phyloP scores from a whole-genome alignment of 2,329 filamentous ascomycete genomes.

The Rutstroemia sp. region DNA sequence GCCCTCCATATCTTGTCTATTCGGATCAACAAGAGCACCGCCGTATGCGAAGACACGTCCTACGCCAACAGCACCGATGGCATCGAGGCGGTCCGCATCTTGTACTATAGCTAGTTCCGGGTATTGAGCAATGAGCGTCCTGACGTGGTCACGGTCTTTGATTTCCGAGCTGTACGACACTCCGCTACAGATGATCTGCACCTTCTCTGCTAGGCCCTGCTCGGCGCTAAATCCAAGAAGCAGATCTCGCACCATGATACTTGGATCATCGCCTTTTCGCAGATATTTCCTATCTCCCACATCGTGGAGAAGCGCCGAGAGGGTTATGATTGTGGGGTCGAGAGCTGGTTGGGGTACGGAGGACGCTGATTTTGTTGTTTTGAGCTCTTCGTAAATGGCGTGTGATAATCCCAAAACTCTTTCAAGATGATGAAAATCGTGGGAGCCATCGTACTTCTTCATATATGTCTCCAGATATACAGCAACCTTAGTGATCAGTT shows the following conservation, averaged over 20 bases:
- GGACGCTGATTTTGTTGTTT: background rate
- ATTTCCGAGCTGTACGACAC: conserved; percentile 75
- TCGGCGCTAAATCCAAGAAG: conserved; percentile 50
- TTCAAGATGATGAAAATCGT: conserved; percentile 77
- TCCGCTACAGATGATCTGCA: conserved; percentile 66
- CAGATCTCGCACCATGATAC: conserved; percentile 40
- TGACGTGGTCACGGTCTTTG: conserved; percentile 51
- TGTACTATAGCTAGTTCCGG: conserved; percentile 81
- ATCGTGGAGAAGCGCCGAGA: conserved; percentile 74
- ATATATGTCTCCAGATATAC: conserved; percentile 39
- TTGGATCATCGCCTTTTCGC: conserved; percentile 11
- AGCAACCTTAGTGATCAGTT: too few relatives aligned
- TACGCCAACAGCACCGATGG: conserved; percentile 79
- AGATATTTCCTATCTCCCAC: conserved; percentile 78
- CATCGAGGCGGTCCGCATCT: conserved; percentile 88
- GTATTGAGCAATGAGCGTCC: conserved; percentile 50
- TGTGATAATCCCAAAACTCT: conserved; percentile 65
- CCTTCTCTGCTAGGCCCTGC: conserved; percentile 51
- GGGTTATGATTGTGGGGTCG: conserved; percentile 52
- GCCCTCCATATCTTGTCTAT: conserved; percentile 46
- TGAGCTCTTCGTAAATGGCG: conserved; percentile 30
- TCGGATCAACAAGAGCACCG: conserved; percentile 39
- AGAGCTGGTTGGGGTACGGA: conserved; percentile 26
- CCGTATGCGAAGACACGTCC: conserved; percentile 70
- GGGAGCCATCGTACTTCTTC: conserved; percentile 70